Percentiles rank a stretch among this genome's conserved stretches.
Evolutionary conservation across 208 protist genomes (phyloP).

Genomic region (Crithidia acanthocephali): DNA sequence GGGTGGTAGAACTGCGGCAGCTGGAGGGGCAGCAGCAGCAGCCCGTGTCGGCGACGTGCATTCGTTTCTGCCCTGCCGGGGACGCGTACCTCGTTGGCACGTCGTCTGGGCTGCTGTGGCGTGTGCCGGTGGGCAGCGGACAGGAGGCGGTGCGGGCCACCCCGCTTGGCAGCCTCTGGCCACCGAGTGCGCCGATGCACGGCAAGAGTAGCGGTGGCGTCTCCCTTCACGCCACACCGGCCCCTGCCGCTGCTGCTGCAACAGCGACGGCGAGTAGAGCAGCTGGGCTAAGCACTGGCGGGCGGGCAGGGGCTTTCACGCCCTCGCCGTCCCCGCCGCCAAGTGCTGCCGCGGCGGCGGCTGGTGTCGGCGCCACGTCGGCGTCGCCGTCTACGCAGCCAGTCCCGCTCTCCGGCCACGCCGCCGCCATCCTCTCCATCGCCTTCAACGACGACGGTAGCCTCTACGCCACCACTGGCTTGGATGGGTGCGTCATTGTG

Average conservation of each 20-base stretch:
- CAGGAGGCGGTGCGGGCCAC: slow-evolving; percentile 27
- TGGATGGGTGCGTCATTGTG: slow-evolving; percentile 59
- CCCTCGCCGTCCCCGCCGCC: background rate
- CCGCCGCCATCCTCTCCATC: slow-evolving; percentile 48
- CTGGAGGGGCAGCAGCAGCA: slow-evolving; percentile 18
- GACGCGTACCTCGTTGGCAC: slow-evolving; percentile 61
- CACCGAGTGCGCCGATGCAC: background rate
- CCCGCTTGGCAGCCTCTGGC: slow-evolving; percentile 40
- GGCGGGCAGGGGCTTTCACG: background rate
- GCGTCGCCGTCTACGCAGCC: slow-evolving; percentile 17
- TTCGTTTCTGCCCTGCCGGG: slow-evolving; percentile 48
- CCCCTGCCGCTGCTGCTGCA: background rate
- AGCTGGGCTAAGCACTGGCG: background rate
- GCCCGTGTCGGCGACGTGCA: slow-evolving; percentile 36
- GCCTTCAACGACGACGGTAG: slow-evolving; percentile 60
- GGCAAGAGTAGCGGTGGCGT: background rate
- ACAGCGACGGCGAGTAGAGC: background rate
- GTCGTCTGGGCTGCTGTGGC: slow-evolving; percentile 49
- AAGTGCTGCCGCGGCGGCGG: background rate
- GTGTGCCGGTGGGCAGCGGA: slow-evolving; percentile 27
- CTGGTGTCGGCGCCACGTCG: background rate
- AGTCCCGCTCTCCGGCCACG: slow-evolving; percentile 44
- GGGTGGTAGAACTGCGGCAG: slow-evolving; percentile 42
- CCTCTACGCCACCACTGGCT: slow-evolving; percentile 49
- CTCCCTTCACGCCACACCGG: background rate